Base-by-base conservation (phyloP, 495 filamentous ascomycete genomes). In the Aspergillus biplanus region DNA sequence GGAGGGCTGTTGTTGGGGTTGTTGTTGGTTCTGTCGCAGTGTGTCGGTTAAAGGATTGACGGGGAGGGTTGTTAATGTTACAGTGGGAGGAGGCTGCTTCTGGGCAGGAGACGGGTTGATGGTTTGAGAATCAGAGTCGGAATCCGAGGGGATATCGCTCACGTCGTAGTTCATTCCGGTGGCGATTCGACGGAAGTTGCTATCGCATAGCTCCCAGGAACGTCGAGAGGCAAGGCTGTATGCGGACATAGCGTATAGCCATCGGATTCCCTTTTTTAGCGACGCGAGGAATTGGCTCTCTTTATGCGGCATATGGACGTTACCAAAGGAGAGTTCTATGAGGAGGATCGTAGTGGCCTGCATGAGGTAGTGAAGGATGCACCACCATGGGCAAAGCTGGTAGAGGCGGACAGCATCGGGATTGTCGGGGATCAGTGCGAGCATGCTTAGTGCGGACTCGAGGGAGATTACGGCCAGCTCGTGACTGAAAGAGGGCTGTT, bases 351-450 rank as follows among this genome's bases (percentile, higher is more conserved):
- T 84, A 5, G 80, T 73, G 0, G 86, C 82, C 73, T 89, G 86
- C 79, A 88, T 88, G 18, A 91, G 71, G 57, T 86, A 85, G 65
- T 91, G 88, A 13, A 91, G 72, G 9, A 87, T 74, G 50, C 79
- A 83, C 86, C 86, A 91, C 87, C 87, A 91, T 12, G 87, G 86
- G 7, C 79, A 70, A 6, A 83, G 74, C n/a, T 76, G 69, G 62
- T 88, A 87, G 6, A 90, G 73, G 32, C 74, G 77, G 18, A 76
- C 62, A 5, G 77, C 69, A 47, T 82, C 74, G 1, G 80, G 77
- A 31, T 74, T 63, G 35, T 83, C 77, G 0, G 82, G 84, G 6
- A 90, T 71, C 33, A 89, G 69, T 16, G 78, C 75, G 1, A 89
- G 73, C 69, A 85, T 83, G 11, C 73, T 67, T 21, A 71, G 72